Percentiles rank a stretch among this genome's conserved stretches.
These are phyloP conservation scores for Botrytis deweyae DNA, from an alignment of 2,329 filamentous ascomycete genomes.

Conservation along the genomic window DNA sequence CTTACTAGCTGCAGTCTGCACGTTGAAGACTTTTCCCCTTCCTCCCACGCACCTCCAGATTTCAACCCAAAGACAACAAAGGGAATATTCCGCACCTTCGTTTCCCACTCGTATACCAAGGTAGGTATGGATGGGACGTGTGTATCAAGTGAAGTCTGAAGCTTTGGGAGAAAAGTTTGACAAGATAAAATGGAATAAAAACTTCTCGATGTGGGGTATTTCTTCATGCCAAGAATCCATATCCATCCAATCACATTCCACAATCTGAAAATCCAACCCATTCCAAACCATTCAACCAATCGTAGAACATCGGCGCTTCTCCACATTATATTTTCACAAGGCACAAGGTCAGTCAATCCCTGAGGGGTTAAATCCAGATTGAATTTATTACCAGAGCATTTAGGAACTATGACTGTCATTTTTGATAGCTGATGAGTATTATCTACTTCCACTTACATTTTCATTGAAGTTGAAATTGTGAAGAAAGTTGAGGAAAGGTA, in stretches of 20 bases:
- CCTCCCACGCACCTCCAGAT: constrained; percentile 2
- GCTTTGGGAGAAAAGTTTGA: neutral
- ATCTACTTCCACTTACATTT: neutral
- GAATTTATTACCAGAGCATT: constrained; percentile 11
- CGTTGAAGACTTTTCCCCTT: neutral
- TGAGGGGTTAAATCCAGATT: neutral
- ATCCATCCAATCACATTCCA: neutral
- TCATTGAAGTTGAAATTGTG: no score
- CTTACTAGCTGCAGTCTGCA: neutral
- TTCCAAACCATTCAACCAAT: neutral
- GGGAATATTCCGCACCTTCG: neutral
- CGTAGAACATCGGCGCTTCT: constrained; percentile 3
- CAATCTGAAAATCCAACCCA: neutral
- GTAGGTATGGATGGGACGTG: neutral
- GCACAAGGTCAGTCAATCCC: neutral
- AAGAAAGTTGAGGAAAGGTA: constrained; percentile 13
- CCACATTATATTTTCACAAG: constrained; percentile 1
- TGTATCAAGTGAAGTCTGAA: neutral
- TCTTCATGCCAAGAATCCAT: neutral
- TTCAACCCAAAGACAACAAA: neutral
- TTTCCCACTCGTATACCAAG: neutral
- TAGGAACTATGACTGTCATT: constrained; percentile 12
- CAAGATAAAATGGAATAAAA: constrained; percentile 2
- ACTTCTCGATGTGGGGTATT: neutral
- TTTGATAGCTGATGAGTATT: constrained; percentile 4